These are phyloP conservation scores for Cyberlindnera mycetangii DNA, from an alignment of 805 yeast species.

Conservation along the genomic window DNA sequence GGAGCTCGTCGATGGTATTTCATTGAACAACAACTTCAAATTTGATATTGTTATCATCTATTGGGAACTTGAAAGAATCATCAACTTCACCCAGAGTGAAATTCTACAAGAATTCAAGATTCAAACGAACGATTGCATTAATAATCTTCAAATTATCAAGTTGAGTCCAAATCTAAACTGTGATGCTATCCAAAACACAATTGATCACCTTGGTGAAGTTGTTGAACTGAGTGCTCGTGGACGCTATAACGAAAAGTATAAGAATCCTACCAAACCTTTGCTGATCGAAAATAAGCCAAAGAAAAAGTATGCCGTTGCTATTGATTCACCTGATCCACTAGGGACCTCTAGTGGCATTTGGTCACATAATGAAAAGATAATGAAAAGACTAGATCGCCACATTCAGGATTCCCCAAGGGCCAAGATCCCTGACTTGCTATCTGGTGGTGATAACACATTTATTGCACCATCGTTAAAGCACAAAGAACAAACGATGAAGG, in stretches of 20 bases:
- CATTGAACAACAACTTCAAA: constrained; percentile 32
- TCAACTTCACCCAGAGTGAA: constrained; percentile 28
- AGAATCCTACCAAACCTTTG: constrained; percentile 7
- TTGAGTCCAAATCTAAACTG: constrained; percentile 31
- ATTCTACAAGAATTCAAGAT: constrained; percentile 31
- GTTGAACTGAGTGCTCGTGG: constrained; percentile 35
- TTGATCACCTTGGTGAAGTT: constrained; percentile 22
- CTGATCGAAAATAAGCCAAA: not conserved
- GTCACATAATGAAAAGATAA: not conserved
- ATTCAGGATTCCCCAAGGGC: constrained; percentile 19
- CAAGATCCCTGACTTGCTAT: constrained; percentile 22
- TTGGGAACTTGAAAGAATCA: constrained; percentile 37
- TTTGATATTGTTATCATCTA: constrained; percentile 34
- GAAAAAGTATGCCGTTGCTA: not conserved
- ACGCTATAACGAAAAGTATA: constrained; percentile 24
- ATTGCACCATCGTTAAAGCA: constrained; percentile 1
- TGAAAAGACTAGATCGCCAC: constrained; percentile 12
- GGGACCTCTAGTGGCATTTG: not conserved
- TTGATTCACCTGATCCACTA: constrained; percentile 5
- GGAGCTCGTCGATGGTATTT: constrained; percentile 34
- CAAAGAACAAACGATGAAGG: not conserved
- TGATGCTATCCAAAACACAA: constrained; percentile 20
- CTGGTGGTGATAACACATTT: constrained; percentile 13
- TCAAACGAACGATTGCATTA: constrained; percentile 27
- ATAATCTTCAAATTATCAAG: constrained; percentile 29